Evolutionary conservation across 2,329 filamentous ascomycete species (phyloP), one percentile per base, ranked within the genome.

Genomic region (Diaporthe vexans): DNA sequence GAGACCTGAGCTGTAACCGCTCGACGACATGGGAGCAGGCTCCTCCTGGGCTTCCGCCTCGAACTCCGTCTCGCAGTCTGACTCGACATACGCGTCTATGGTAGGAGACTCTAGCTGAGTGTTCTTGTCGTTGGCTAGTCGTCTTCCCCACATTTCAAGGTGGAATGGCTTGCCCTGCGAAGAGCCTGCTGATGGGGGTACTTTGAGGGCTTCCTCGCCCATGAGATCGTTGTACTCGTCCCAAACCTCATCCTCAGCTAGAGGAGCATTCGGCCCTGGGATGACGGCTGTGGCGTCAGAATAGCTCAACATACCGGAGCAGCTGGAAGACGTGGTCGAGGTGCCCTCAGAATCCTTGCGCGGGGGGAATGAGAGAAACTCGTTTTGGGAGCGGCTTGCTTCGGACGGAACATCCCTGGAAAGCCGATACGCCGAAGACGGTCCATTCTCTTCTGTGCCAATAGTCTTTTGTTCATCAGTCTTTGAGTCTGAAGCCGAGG

Each of bases 201-300:
- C 83, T 76, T 85, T 85, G 43, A 79, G 74, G 0, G 81, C 81
- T 13, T 87, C 88, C 15, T 94, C 92, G 70, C 94, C 94, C 71
- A 98, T 89, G 17, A 98, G 85, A 78, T 98, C 96, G 77, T 98
- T 92, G 80, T 97, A 98, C 83, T 97, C 96, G 69, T 95, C 92
- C 96, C 96, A 98, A 1, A 98, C 89, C 80, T 98, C 96, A 78
- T 98, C 96, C 77, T 97, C 94, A 0, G 86, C 91, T 5, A 92
- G 88, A 0, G 91, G 92, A 5, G 91, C 90, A 58, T 86, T 87
- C 1, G 90, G 86, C 4, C 86, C 84, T 0, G 93, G 93, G 29
- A 94, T 86, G 3, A 94, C 84, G 9, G 94, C 92, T 21, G 91
- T 94, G 4, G 92, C 90, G 8, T 89, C 89, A 17, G 88, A 87